Conservation (phyloP, 208 protist genomes). For the Wallacemonas rigidus region DNA sequence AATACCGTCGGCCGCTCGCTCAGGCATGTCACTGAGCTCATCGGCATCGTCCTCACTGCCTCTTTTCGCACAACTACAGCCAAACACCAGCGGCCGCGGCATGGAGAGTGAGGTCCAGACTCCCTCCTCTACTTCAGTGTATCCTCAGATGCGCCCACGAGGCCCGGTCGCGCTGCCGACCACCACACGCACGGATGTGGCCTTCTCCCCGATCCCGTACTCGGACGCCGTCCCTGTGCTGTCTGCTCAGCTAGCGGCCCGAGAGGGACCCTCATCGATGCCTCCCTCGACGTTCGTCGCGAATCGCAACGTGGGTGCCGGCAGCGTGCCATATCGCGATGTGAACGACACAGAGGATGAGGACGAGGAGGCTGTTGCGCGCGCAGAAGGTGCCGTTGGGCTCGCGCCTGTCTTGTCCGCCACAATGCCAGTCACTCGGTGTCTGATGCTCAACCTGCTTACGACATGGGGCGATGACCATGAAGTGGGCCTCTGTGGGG, state of each 20-base stretch:
- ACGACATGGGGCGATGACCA: conserved; percentile 89
- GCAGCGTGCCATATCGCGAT: too few species aligned
- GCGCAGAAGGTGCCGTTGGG: conserved; percentile 18
- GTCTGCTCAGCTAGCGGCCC: not conserved
- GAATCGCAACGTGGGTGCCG: too few species aligned
- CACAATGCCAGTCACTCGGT: conserved; percentile 53
- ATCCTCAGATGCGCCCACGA: conserved; percentile 10
- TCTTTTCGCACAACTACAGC: too few species aligned
- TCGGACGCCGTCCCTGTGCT: not conserved
- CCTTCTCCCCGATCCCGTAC: not conserved
- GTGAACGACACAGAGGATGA: not conserved
- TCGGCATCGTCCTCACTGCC: too few species aligned
- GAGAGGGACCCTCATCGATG: too few species aligned
- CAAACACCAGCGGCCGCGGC: too few species aligned
- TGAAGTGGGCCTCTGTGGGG: conserved; percentile 89
- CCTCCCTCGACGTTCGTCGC: too few species aligned
- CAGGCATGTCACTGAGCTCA: too few species aligned
- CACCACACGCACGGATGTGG: not conserved
- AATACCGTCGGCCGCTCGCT: too few species aligned
- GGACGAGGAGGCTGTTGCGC: conserved; percentile 7
- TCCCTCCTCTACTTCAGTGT: not conserved
- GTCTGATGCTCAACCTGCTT: conserved; percentile 67
- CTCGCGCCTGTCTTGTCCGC: conserved; percentile 37
- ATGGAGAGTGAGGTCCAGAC: not conserved
- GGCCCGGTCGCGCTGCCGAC: not conserved